These are phyloP conservation scores for Hura crepitans DNA, from an alignment of 441 rosid species.

Conservation along the genomic window DNA sequence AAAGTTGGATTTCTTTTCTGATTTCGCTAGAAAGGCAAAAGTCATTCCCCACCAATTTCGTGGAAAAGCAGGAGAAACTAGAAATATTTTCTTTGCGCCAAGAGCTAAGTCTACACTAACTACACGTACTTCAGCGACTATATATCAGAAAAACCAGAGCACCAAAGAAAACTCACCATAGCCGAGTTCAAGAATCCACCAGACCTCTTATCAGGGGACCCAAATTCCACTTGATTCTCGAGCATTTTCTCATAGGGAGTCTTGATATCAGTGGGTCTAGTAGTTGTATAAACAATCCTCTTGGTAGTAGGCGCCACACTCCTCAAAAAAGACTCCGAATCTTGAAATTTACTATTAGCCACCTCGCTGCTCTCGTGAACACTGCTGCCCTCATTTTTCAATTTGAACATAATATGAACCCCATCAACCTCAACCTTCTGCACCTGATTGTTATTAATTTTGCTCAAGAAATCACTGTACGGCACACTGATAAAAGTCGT, in stretches of 20 bases:
- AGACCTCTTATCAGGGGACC: conserved; percentile 90
- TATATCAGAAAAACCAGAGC: neutral
- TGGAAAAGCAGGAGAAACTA: too few relatives aligned
- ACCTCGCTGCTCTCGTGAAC: conserved; percentile 38
- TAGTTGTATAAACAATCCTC: conserved; percentile 73
- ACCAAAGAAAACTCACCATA: conserved; percentile 48
- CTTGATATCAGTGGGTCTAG: conserved; percentile 78
- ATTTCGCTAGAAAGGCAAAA: too few relatives aligned
- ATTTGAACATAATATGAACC: conserved; percentile 77
- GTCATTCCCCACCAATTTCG: too few relatives aligned
- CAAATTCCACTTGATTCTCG: conserved; percentile 83
- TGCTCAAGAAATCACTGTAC: conserved; percentile 82
- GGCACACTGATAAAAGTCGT: conserved; percentile 69
- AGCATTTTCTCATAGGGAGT: conserved; percentile 97
- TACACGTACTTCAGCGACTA: neutral
- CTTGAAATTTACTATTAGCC: conserved; percentile 44
- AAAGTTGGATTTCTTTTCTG: too few relatives aligned
- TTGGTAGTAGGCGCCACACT: conserved; percentile 60
- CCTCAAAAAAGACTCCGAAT: conserved; percentile 61
- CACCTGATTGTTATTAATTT: conserved; percentile 63
- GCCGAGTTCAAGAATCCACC: conserved; percentile 85
- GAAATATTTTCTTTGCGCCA: too few relatives aligned
- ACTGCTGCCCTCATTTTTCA: conserved; percentile 46
- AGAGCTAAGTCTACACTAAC: conserved; percentile 9
- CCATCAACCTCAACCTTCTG: conserved; percentile 92